A percentile compares a stretch with the other conserved stretches of the same genome.
Evolutionary conservation across 2,329 filamentous ascomycete genomes (phyloP).

Genomic region (Stagonosporopsis cucurbitacearum): DNA sequence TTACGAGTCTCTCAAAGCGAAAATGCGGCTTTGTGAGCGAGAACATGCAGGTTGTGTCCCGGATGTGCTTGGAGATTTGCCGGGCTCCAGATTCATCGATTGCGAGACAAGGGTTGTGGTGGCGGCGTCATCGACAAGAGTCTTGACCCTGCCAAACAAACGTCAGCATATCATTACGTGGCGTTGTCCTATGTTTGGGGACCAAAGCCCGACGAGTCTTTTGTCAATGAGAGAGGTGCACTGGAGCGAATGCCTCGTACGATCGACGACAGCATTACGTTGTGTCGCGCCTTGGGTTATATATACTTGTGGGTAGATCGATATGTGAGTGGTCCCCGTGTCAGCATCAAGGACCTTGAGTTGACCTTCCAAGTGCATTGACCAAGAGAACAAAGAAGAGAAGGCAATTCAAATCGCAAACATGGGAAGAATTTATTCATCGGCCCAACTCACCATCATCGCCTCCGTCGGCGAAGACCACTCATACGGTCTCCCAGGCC

Average conservation of each 20-base stretch:
- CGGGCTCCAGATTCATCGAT: neutral
- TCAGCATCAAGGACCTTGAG: neutral
- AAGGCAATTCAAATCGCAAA: neutral
- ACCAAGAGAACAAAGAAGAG: neutral
- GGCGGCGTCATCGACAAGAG: neutral
- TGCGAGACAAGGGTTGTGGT: neutral
- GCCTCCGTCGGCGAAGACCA: slow-evolving; percentile 1
- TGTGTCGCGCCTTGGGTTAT: neutral
- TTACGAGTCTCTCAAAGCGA: neutral
- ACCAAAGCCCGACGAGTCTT: neutral
- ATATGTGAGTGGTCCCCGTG: neutral
- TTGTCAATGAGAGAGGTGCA: neutral
- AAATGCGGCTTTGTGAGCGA: neutral
- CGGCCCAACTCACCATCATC: neutral
- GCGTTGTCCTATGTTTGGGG: neutral
- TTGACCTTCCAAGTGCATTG: neutral
- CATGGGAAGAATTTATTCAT: slow-evolving; percentile 2
- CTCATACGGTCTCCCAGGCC: neutral
- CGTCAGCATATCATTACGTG: neutral
- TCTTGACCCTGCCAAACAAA: neutral
- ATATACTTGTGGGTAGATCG: neutral
- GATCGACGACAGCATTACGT: neutral
- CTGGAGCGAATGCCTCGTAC: neutral
- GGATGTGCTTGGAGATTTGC: neutral
- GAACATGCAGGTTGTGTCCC: neutral